Evolutionary conservation across 1,284 basidiomycete genomes (phyloP), one percentile per base, ranked within the genome.

Genomic region (Ganoderma sinense): DNA sequence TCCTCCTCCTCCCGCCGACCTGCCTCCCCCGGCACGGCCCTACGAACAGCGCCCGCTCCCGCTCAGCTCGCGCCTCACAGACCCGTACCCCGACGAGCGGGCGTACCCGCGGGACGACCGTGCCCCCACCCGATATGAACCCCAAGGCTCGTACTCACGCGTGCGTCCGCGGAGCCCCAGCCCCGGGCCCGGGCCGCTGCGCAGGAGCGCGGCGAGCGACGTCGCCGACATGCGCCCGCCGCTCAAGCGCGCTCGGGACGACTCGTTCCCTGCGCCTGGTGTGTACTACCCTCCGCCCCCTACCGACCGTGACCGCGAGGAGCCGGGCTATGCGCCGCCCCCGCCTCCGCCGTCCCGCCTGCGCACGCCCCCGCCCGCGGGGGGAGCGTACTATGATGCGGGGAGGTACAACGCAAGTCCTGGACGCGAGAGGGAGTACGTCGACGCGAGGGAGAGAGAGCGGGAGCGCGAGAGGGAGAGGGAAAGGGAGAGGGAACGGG

Each of bases 161-260:
- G 78, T 80, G 29, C 77, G 80, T 16, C 76, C 76, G 11, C 77
- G 80, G 33, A 82, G 81, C 66, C 80, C 80, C 20, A 80, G 78
- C 45, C 45, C 80, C 80, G 0, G 59, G 59, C 10, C 65, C n/a
- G n/a, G n/a, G n/a, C n/a, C 74, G 26, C 62, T 74, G 51, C 69
- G 75, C 41, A 65, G 72, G 23, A 67, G 74, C 62, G 31, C 67
- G 33, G 67, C 68, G n/a, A 53, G 71, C 64, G 78, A 79, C 45
- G 36, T 36, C 36, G 36, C 36, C 1, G 79, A 80, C 58, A 36
- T 77, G 64, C 77, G 80, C 4, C 80, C 81, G 16, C 78, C 80
- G 4, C 45, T 76, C 26, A 82, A 82, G 72, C 75, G 81, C 4
- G 65, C 77, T 16, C 75, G 81, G 2, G 81, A 80, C 20, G 80